Evolutionary conservation across 495 filamentous ascomycete genomes (phyloP), one percentile per base, ranked within the genome.

Genomic region (Choiromyces venosus): DNA sequence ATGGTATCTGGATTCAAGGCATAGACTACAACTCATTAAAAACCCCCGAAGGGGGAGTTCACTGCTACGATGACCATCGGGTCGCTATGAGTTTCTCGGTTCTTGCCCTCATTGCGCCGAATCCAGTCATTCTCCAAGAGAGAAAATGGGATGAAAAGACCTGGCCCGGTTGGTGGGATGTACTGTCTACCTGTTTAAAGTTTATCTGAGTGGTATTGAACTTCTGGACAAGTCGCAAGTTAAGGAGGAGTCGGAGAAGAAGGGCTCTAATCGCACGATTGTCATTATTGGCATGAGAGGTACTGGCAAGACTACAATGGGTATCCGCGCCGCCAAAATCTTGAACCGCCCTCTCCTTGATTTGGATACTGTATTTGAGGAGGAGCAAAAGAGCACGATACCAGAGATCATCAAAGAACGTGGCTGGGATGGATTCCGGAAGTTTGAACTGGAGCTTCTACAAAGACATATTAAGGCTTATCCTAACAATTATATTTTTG

Each of bases 81-180:
- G 93, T 99, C 10, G 95, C 95, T 12, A 98, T 98, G 93, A 97
- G 94, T 83, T 96, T 97, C 83, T 93, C 93, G 72, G 92, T 99
- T n/a, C 83, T 99, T 39, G 89, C 92, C 29, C 84, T 92, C 36
- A 86, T 91, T 42, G 86, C 91, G n/a, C 91, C 95, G 7, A 80
- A 88, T 18, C 87, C 92, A 2, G 90, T 92, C 2, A 83, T 97
- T 38, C 90, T 99, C 69, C 85, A 89, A 9, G 95, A 99, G 82
- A 91, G 91, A 73, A 93, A 96, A 80, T 99, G 95, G 81, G 91
- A 92, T 33, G 94, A 90, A 61, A 99, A 99, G 87, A 99, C 95
- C n/a, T 99, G 96, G 95, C 95, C 95, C 0, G 95, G 93, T 18
- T 99, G 95, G 93, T 99, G 95, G 95, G 96, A 99, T 82, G 88